A percentile compares a stretch with the other conserved stretches of the same genome.
Conservation (phyloP, 129 eudicot genomes). For the Arctium lappa region DNA sequence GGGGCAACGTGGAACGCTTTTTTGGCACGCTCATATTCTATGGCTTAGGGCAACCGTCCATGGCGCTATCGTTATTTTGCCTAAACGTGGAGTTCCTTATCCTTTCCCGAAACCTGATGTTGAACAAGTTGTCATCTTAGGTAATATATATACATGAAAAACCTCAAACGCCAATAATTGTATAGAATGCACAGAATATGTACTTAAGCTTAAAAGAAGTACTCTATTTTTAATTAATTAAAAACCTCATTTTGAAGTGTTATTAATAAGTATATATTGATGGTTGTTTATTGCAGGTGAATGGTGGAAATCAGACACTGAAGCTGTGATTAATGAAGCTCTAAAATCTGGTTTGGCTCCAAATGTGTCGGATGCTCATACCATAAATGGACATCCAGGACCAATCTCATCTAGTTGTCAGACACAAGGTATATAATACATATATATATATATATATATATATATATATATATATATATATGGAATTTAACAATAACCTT, state of each 20-base stretch:
- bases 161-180: not conserved
- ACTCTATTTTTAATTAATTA: not conserved
- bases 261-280: not conserved
- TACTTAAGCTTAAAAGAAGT: not conserved
- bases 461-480: no score
- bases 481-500: no score
- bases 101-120: slow-evolving; percentile 80
- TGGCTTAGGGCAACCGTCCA: slow-evolving; percentile 84
- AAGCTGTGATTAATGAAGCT: slow-evolving; percentile 74
- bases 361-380: slow-evolving; percentile 86
- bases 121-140: slow-evolving; percentile 67
- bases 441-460: no score
- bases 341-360: slow-evolving; percentile 77
- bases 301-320: slow-evolving; percentile 93
- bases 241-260: not conserved
- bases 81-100: slow-evolving; percentile 74
- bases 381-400: slow-evolving; percentile 84
- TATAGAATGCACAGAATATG: not conserved
- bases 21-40: slow-evolving; percentile 82
- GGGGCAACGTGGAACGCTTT: slow-evolving; percentile 81
- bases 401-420: slow-evolving; percentile 46
- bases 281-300: slow-evolving; percentile 44
- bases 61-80: slow-evolving; percentile 71
- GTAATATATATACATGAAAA: slow-evolving; percentile 12
- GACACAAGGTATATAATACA: slow-evolving; percentile 58